Base-by-base conservation (phyloP, 1,284 basidiomycete genomes). In the Takashimella koratensis region DNA sequence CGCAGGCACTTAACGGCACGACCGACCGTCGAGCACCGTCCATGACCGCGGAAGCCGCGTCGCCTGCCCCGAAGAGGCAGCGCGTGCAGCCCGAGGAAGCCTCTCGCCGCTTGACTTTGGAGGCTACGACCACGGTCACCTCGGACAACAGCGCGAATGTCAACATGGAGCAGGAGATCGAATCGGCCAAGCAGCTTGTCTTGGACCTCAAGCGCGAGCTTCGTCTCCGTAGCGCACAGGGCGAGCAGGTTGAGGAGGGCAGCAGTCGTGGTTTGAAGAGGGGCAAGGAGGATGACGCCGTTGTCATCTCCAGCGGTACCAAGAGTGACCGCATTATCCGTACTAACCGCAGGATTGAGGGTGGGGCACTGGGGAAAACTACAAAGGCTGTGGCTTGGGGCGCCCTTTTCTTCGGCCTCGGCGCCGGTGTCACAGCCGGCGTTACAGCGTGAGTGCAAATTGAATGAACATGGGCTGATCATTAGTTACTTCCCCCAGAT, bases 161-260 rank as follows among this genome's bases (percentile, higher is more conserved):
- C 25, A 65, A 73, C 47, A 69, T 74, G 50, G 67, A 76, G 49
- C 67, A 64, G 5, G 74, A 77, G 57, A 75, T 77, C 36, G 62
- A 67, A 42, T 63, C 63, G 6, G 65, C 70, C 46, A 76, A 75
- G 57, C 71, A 71, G 49, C 64, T 76, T 11, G 75, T 77, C 21
- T 58, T 67, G 49, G 67, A 76, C 47, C 59, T 77, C 23, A 69
- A 70, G 54, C 59, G 65, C 16, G 69, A 74, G 51, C 52, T 74
- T 6, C 59, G 64, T 43, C 63, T 70, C 5, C 64, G 67, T 19
- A 55, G 59, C 4, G 69, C 70, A 3, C 70, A 67, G 2, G 75
- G 73, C 20, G 68, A 74, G 53, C 63, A 62, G 25, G 56, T 74
- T 11, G 69, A 74, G 53, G 67, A 67, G 49, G 47, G 50, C 22